Evolutionary conservation across 495 filamentous ascomycete species (phyloP).

Genomic region (Aspergillus biplanus): DNA sequence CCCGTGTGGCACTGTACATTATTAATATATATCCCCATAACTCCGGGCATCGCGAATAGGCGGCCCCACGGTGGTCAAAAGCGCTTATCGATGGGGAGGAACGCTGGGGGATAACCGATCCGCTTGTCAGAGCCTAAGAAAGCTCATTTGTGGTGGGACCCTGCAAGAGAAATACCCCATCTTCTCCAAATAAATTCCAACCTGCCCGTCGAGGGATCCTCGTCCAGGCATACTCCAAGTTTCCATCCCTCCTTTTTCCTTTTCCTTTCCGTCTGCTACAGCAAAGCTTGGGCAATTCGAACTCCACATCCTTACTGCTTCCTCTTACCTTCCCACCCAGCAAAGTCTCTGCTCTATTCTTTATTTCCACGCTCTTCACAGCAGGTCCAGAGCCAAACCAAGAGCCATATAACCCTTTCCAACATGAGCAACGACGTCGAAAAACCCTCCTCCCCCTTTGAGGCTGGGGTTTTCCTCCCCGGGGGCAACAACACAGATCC

Average conservation of each 20-base stretch:
- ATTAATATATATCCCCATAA: neutral
- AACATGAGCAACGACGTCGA: slow-evolving; percentile 4
- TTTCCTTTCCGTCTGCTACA: no score
- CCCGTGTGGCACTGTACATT: neutral
- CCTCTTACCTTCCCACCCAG: no score
- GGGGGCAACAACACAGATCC: slow-evolving; percentile 34
- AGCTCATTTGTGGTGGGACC: neutral
- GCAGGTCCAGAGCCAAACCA: no score
- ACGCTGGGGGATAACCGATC: neutral
- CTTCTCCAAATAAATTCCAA: no score
- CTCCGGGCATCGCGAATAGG: neutral
- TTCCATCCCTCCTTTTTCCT: no score
- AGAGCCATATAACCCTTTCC: neutral
- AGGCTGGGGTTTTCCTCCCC: slow-evolving; percentile 35
- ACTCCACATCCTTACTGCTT: no score
- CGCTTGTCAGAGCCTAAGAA: neutral
- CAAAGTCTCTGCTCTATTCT: no score
- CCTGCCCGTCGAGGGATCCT: no score
- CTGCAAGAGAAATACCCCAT: no score
- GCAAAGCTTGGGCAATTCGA: no score
- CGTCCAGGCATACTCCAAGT: no score
- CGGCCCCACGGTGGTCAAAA: neutral
- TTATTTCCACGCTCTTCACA: no score
- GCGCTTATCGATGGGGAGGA: neutral
- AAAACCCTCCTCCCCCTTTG: slow-evolving; percentile 13